Percentiles rank a stretch among this genome's conserved stretches.
These are phyloP conservation scores for Cryoendolithus antarcticus DNA, from an alignment of 2,329 filamentous ascomycete species.

Conservation along the genomic window DNA sequence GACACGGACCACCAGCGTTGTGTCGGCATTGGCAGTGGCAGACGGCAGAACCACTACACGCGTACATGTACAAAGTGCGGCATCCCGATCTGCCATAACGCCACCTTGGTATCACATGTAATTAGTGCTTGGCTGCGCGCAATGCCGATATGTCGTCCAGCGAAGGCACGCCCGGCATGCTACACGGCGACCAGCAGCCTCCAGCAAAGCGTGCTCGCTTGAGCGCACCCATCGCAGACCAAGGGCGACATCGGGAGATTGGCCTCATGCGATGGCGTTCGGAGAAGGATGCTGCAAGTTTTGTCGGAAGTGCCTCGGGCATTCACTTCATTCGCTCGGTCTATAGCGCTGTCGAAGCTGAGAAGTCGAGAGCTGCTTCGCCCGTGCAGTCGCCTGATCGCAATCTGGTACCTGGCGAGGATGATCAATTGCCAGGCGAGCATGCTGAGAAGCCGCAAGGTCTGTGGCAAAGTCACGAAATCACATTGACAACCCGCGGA, in stretches of 20 bases:
- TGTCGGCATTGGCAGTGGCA: too few species aligned
- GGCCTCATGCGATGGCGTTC: conserved; percentile 41
- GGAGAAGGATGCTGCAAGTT: conserved; percentile 37
- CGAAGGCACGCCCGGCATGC: too few species aligned
- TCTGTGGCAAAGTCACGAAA: conserved; percentile 24
- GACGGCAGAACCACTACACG: too few species aligned
- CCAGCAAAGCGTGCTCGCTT: conserved; percentile 4
- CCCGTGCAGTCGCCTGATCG: conserved; percentile 5
- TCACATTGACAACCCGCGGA: conserved; percentile 2
- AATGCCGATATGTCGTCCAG: too few species aligned
- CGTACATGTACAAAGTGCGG: too few species aligned
- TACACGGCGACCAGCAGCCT: neutral
- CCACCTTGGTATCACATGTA: too few species aligned
- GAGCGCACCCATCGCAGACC: conserved; percentile 3
- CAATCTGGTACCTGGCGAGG: conserved; percentile 43
- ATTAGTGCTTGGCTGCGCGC: too few species aligned
- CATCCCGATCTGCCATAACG: too few species aligned
- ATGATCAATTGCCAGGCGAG: conserved; percentile 35
- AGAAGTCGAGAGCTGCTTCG: conserved; percentile 4
- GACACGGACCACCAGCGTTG: too few species aligned
- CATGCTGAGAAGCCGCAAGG: conserved; percentile 8
- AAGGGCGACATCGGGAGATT: conserved; percentile 26
- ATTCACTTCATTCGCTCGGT: conserved; percentile 47
- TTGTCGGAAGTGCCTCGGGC: conserved; percentile 46
- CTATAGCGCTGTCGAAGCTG: conserved; percentile 33